These are phyloP conservation scores for Pseudodiploospora longispora DNA, from an alignment of 2,329 filamentous ascomycete species.

Conservation along the genomic window DNA sequence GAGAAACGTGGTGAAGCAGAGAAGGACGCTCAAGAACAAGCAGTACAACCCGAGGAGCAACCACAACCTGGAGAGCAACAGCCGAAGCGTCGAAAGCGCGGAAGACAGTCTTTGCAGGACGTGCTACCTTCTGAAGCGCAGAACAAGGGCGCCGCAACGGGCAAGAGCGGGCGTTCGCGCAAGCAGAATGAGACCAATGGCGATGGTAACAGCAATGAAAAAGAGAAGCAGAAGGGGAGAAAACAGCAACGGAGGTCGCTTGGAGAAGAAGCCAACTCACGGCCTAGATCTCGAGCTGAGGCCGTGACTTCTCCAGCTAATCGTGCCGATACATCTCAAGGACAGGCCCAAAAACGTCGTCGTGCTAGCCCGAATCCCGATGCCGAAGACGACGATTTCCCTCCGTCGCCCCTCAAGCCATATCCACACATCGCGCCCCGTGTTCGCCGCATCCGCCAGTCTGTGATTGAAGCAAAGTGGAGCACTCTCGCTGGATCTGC, in stretches of 20 bases:
- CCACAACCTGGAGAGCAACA: constrained; percentile 1
- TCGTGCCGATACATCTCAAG: neutral
- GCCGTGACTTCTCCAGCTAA: neutral
- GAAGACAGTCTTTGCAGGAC: constrained; percentile 14
- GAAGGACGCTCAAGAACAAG: constrained; percentile 11
- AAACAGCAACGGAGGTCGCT: no score
- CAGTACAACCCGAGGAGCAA: constrained; percentile 8
- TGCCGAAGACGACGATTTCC: constrained; percentile 11
- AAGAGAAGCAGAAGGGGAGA: no score
- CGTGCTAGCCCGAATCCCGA: constrained; percentile 11
- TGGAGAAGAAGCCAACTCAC: no score
- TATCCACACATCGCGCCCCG: constrained; percentile 45
- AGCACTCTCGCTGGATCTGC: constrained; percentile 45
- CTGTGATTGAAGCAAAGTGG: constrained; percentile 63
- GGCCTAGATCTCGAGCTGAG: neutral
- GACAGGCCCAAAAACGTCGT: constrained; percentile 6
- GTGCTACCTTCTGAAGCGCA: constrained; percentile 1
- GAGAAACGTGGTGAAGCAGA: constrained; percentile 5
- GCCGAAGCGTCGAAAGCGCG: constrained; percentile 11
- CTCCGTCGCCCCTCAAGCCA: constrained; percentile 22
- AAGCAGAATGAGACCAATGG: no score
- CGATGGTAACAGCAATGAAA: no score
- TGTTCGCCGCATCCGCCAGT: constrained; percentile 48
- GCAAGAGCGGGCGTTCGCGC: no score
- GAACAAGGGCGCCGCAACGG: neutral